A percentile compares a stretch with the other conserved stretches of the same genome.
These are phyloP conservation scores for Nigrospora oryzae DNA, from an alignment of 2,329 filamentous ascomycete species.

Conservation along the genomic window DNA sequence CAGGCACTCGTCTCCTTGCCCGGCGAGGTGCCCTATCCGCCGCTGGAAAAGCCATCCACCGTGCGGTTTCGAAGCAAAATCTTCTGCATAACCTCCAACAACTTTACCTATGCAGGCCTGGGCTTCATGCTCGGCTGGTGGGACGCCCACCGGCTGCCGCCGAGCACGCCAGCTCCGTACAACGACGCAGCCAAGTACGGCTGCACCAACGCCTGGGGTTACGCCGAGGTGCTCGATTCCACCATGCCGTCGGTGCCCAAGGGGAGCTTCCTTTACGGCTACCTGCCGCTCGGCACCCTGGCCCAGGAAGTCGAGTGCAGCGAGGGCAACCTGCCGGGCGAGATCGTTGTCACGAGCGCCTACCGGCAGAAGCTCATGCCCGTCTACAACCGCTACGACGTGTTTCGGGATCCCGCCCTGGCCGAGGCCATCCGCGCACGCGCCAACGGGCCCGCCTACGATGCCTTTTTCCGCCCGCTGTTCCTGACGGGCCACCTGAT, in stretches of 20 bases:
- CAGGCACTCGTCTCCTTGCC: slow-evolving; percentile 17
- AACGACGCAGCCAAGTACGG: slow-evolving; percentile 30
- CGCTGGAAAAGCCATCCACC: slow-evolving; percentile 15
- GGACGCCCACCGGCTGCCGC: slow-evolving; percentile 33
- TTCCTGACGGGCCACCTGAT: slow-evolving; percentile 22
- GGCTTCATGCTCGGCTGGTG: slow-evolving; percentile 25
- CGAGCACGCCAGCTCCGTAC: slow-evolving; percentile 19
- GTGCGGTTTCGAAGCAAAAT: slow-evolving; percentile 19
- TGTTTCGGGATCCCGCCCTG: slow-evolving; percentile 6
- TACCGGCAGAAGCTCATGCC: slow-evolving; percentile 27
- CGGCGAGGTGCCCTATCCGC: slow-evolving; percentile 11
- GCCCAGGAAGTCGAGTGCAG: slow-evolving; percentile 27
- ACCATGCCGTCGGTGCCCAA: slow-evolving; percentile 21
- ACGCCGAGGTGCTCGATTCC: slow-evolving; percentile 31
- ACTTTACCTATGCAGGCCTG: slow-evolving; percentile 22
- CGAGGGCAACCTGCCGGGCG: slow-evolving; percentile 11
- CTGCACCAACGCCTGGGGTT: slow-evolving; percentile 40
- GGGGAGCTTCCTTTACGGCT: slow-evolving; percentile 31
- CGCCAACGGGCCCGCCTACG: slow-evolving; percentile 12
- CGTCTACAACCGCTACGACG: slow-evolving; percentile 35
- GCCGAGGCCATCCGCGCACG: slow-evolving; percentile 5
- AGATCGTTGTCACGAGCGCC: slow-evolving; percentile 27
- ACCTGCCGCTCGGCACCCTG: slow-evolving; percentile 30
- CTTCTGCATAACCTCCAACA: slow-evolving; percentile 23
- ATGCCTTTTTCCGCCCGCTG: slow-evolving; percentile 15